These are phyloP conservation scores for Kentomonas sorsogonicus DNA, from an alignment of 208 protist species.

Conservation along the genomic window DNA sequence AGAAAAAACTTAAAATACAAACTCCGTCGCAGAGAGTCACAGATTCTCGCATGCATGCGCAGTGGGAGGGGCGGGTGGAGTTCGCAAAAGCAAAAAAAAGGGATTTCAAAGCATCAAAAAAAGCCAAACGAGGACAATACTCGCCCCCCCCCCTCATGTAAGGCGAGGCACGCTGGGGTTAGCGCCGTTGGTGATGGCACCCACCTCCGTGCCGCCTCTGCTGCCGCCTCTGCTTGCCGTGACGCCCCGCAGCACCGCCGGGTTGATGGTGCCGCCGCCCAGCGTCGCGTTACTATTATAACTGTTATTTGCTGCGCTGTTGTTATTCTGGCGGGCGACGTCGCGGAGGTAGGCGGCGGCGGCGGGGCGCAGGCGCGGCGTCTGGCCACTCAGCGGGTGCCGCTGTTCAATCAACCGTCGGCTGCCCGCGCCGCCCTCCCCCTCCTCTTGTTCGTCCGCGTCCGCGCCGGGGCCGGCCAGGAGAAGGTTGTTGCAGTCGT, in stretches of 20 bases:
- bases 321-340: background rate
- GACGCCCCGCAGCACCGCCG: background rate
- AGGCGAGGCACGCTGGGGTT: background rate
- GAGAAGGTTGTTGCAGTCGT: conserved; percentile 94
- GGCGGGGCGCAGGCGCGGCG: background rate
- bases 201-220: background rate
- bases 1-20: background rate
- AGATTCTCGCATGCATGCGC: background rate
- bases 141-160: too few relatives aligned
- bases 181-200: background rate
- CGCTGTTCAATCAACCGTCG: background rate
- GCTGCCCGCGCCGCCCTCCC: background rate
- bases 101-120: background rate
- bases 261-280: background rate
- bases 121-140: background rate
- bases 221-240: background rate
- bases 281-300: background rate
- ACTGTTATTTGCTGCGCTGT: background rate
- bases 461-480: conserved; percentile 68
- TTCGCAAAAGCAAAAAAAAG: background rate
- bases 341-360: background rate
- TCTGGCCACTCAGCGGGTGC: background rate
- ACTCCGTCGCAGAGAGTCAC: background rate
- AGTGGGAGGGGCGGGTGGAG: too few relatives aligned
- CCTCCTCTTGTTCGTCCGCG: background rate